These are phyloP conservation scores for Yamadazyma akitaensis DNA, from an alignment of 805 yeast species.

Conservation along the genomic window DNA sequence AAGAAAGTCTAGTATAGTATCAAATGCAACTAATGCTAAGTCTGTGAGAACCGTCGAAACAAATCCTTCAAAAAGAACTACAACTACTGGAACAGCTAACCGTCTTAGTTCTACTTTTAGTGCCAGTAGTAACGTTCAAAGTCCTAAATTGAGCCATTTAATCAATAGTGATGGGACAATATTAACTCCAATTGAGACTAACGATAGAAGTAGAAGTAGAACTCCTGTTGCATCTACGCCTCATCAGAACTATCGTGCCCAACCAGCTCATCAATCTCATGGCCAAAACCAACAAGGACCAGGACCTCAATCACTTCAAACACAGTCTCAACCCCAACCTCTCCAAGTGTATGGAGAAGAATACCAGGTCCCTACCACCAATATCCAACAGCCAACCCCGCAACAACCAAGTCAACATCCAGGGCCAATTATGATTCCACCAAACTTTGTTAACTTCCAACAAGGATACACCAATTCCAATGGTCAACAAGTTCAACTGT, in stretches of 20 bases:
- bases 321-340: not conserved
- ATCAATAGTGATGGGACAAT: slow-evolving; percentile 46
- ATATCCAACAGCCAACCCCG: slow-evolving; percentile 7
- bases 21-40: slow-evolving; percentile 7
- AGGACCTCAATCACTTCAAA: not conserved
- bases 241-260: not conserved
- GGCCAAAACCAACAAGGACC: not conserved
- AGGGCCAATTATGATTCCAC: slow-evolving; percentile 14
- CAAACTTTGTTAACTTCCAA: slow-evolving; percentile 12
- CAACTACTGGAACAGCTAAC: slow-evolving; percentile 12
- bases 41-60: slow-evolving; percentile 10
- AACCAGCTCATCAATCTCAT: slow-evolving; percentile 7
- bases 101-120: slow-evolving; percentile 40
- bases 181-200: slow-evolving; percentile 37
- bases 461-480: slow-evolving; percentile 21
- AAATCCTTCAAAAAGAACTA: slow-evolving; percentile 5
- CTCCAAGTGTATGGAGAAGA: not conserved
- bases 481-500: slow-evolving; percentile 36
- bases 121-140: slow-evolving; percentile 19
- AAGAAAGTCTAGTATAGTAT: slow-evolving; percentile 12
- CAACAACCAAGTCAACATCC: slow-evolving; percentile 9
- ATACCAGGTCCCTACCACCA: slow-evolving; percentile 5
- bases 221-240: slow-evolving; percentile 3
- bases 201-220: slow-evolving; percentile 8
- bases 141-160: slow-evolving; percentile 39